Percentiles rank a stretch among this genome's conserved stretches.
Evolutionary conservation across 2,329 filamentous ascomycete species (phyloP).

Genomic region (Rhynchosporium graminicola): DNA sequence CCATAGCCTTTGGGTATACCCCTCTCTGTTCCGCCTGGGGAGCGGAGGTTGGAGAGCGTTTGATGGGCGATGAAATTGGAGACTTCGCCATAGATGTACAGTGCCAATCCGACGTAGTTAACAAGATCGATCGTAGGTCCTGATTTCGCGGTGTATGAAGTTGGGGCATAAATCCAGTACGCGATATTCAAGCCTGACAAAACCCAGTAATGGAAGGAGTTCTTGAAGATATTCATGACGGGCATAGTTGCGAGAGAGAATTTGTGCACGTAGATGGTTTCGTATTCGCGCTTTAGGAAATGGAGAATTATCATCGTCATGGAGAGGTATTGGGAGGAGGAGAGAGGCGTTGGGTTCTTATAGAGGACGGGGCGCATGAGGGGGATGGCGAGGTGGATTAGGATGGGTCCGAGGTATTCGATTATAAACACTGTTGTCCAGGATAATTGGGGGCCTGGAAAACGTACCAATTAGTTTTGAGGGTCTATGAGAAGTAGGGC

Average conservation of each 20-base stretch:
- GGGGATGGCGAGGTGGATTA: conserved; percentile 78
- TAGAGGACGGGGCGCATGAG: conserved; percentile 72
- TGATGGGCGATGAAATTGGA: conserved; percentile 80
- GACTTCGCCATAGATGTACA: conserved; percentile 78
- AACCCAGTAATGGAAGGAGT: conserved; percentile 92
- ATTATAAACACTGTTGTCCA: conserved; percentile 95
- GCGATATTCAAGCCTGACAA: conserved; percentile 79
- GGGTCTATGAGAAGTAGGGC: background rate
- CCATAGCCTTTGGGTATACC: conserved; percentile 86
- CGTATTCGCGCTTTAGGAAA: conserved; percentile 92
- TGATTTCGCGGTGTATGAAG: conserved; percentile 60
- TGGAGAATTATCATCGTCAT: conserved; percentile 76
- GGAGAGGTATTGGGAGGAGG: conserved; percentile 69
- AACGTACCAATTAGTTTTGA: conserved; percentile 29
- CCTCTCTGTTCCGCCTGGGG: conserved; percentile 77
- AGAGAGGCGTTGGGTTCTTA: conserved; percentile 54
- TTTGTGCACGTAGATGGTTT: conserved; percentile 92
- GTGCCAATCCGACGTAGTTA: conserved; percentile 66
- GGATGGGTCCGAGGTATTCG: conserved; percentile 89
- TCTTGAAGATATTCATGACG: conserved; percentile 85
- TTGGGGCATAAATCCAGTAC: conserved; percentile 81
- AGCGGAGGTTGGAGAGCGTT: conserved; percentile 75
- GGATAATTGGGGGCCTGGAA: conserved; percentile 76
- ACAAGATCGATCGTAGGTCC: conserved; percentile 45
- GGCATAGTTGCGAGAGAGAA: conserved; percentile 97